Evolutionary conservation across 2,329 filamentous ascomycete species (phyloP), one percentile per base, ranked within the genome.

Genomic region (Berkeleyomyces rouxiae): DNA sequence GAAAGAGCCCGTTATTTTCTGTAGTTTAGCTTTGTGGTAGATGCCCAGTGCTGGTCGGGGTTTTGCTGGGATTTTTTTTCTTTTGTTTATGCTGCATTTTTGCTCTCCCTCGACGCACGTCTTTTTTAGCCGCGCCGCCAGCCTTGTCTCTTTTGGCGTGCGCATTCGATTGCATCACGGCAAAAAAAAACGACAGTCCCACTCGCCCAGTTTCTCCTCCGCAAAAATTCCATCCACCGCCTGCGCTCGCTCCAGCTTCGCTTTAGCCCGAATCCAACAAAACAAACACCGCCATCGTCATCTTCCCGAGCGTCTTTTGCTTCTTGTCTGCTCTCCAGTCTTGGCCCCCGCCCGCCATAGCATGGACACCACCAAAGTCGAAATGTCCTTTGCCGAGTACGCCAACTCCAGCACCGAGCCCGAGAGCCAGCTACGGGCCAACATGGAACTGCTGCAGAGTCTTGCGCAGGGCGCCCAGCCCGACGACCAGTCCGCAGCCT

Each of bases 391-490:
- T 13, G 61, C 44, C 11, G 53, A 63, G 44, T 63, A 63, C 33
- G 51, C 55, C 57, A 63, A 63, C 43, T 47, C 55, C 13, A 59
- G 46, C 13, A n/a, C 42, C 10, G 59, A 42, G 46, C 49, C 59
- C 23, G 59, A 61, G 36, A 53, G 39, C 13, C 59, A 61, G 47
- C 59, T 64, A 42, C 62, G 58, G 33, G 62, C 58, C 58, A 59
- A 64, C 53, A 51, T 64, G 36, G 47, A 64, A 51, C 58, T 64
- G 23, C 62, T 64, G 10, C 62, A 64, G 58, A 64, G 58, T 37
- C 39, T 61, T 55, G 58, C 58, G 33, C 55, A 59, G 33, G 58
- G 55, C n/a, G 62, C 58, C 23, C 46, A 58, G 31, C n/a, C 53
- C 47, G 40, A 63, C 23, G 37, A 51, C 43, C 36, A 59, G 47